phyloP scores from a whole-genome alignment of 805 yeast species.

The Suhomyces xylopsoci region DNA sequence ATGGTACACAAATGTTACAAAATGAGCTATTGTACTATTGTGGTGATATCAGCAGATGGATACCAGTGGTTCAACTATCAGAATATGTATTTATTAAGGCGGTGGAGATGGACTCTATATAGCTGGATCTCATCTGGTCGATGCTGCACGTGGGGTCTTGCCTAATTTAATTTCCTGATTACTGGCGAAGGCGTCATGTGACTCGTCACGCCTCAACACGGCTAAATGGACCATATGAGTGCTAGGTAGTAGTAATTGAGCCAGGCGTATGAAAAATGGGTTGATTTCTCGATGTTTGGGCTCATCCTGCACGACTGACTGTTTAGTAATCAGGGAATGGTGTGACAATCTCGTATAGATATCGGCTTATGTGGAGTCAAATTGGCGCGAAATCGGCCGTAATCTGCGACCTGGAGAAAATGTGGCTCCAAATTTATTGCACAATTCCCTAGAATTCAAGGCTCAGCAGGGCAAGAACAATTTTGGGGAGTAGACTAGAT shows the following conservation, averaged over 20 bases:
- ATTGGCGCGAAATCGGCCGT: neutral
- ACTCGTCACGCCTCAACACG: neutral
- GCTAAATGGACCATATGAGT: neutral
- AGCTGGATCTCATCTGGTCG: neutral
- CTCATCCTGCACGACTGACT: neutral
- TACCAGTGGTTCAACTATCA: too few species aligned
- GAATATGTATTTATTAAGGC: too few species aligned
- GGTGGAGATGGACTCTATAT: slow-evolving; percentile 1
- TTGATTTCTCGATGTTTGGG: neutral
- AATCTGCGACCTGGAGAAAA: neutral
- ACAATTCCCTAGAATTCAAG: neutral
- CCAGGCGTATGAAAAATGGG: neutral
- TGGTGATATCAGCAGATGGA: neutral
- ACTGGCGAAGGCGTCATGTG: neutral
- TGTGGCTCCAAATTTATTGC: neutral
- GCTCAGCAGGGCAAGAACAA: neutral
- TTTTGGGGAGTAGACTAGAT: neutral
- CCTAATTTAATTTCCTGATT: slow-evolving; percentile 1
- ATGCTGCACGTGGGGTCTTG: slow-evolving; percentile 7
- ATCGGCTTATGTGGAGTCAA: neutral
- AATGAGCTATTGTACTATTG: neutral
- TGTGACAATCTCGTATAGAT: neutral
- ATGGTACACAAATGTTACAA: neutral
- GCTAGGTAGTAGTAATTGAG: neutral
- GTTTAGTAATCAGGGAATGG: neutral